Evolutionary conservation across 495 filamentous ascomycete species (phyloP).

Genomic region (Annulohypoxylon maeteangense): DNA sequence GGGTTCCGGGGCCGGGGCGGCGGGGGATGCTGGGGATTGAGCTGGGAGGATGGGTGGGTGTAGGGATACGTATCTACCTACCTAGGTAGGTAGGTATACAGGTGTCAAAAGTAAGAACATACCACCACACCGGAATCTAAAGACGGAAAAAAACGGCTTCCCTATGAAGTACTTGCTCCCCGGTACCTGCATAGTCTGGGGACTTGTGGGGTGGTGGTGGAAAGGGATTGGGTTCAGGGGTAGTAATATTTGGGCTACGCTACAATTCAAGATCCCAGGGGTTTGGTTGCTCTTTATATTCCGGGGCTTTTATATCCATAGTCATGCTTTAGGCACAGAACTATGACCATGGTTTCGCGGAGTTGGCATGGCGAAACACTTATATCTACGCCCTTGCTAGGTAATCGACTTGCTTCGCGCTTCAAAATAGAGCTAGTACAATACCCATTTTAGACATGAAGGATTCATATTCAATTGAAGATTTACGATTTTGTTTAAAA

Average conservation of each 20-base stretch:
- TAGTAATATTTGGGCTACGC: background rate
- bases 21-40: constrained; percentile 34
- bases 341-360: background rate
- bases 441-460: background rate
- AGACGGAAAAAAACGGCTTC: no score
- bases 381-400: background rate
- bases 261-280: background rate
- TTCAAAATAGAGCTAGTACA: background rate
- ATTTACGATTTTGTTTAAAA: background rate
- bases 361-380: background rate
- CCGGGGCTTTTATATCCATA: background rate
- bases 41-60: background rate
- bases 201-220: background rate
- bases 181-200: background rate
- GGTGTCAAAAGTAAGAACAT: background rate
- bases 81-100: background rate
- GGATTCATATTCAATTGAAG: background rate
- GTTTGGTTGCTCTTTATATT: background rate
- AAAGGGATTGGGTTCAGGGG: background rate
- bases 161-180: background rate
- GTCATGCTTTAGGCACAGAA: background rate
- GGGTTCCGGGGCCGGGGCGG: background rate
- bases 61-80: background rate
- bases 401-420: background rate
- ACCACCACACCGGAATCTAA: background rate